Evolutionary conservation across 768 basidiomycete genomes (phyloP), one percentile per base, ranked within the genome.

Genomic region (Russula compacta): DNA sequence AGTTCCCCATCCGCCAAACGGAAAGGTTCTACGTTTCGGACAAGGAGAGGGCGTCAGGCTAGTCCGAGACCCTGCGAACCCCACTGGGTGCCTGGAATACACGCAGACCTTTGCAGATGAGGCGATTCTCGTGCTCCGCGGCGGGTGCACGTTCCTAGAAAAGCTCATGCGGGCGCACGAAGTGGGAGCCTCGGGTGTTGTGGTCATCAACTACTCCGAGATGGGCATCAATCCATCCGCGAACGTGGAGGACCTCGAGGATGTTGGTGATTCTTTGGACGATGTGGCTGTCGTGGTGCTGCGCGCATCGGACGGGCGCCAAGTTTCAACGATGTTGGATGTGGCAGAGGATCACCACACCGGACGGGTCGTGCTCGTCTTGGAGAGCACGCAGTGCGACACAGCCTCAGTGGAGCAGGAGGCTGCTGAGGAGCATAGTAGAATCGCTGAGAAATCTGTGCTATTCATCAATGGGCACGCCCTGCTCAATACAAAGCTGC

Each of bases 111-210:
- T 84, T 64, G 71, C 74, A 11, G 77, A 79, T 51, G 80, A 77
- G 46, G 77, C 82, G 5, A 70, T 93, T 24, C 69, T 97, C 15
- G 76, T 88, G 15, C 77, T 77, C 47, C 81, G 95, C 33, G 95
- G 95, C 6, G 81, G 78, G 5, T 98, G 95, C 72, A 87, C 92
- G 9, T 98, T 98, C 73, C 72, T 92, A 14, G 81, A 90, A 65
- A 99, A 99, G 74, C 77, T 95, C 15, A 53, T 83, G 12, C 64
- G 78, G 48, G 94, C 93, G 5, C 79, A 79, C 17, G 73, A 77
- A 9, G 88, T 85, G 1, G 86, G 83, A 1, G 92, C 92, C 5
- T 79, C 80, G 0, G 95, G 92, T 1, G 82, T 94, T 9, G 73
- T 98, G 14, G 84, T 95, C 46, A 73, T 89, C 68, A 86, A 82